phyloP scores from a whole-genome alignment of 345 rosid species.

The Lumnitzera littorea region DNA sequence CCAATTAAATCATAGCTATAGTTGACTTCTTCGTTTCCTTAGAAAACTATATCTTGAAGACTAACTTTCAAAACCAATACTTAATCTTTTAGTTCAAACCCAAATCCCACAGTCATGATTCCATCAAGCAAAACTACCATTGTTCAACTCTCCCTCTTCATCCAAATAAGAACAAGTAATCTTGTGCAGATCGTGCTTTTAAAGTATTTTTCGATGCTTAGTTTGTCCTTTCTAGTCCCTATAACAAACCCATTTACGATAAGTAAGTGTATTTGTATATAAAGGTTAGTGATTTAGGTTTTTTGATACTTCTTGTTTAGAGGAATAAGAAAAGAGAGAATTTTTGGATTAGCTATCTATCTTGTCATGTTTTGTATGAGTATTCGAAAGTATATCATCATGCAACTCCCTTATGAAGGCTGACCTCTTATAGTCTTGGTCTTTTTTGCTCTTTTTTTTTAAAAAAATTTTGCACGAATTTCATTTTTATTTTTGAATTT shows the following conservation, averaged over 20 bases:
- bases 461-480: too few relatives aligned
- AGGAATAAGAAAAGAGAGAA: too few relatives aligned
- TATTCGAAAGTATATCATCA: conserved; percentile 49
- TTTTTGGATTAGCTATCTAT: conserved; percentile 83
- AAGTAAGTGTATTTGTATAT: conserved; percentile 44
- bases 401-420: too few relatives aligned
- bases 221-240: conserved; percentile 57
- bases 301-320: too few relatives aligned
- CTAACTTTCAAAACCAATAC: conserved; percentile 70
- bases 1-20: conserved; percentile 89
- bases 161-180: conserved; percentile 74
- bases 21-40: conserved; percentile 66
- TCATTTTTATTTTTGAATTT: too few relatives aligned
- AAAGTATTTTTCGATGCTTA: conserved; percentile 74
- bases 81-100: conserved; percentile 59
- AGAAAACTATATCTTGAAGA: conserved; percentile 55
- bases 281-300: conserved; percentile 42
- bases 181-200: conserved; percentile 78
- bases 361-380: conserved; percentile 75
- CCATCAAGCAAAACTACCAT: conserved; percentile 72
- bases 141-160: conserved; percentile 83
- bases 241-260: conserved; percentile 55
- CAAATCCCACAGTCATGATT: conserved; percentile 42
- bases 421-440: too few relatives aligned
- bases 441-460: too few relatives aligned